Conservation (phyloP, 495 filamentous ascomycete species). For the Evernia prunastri region DNA sequence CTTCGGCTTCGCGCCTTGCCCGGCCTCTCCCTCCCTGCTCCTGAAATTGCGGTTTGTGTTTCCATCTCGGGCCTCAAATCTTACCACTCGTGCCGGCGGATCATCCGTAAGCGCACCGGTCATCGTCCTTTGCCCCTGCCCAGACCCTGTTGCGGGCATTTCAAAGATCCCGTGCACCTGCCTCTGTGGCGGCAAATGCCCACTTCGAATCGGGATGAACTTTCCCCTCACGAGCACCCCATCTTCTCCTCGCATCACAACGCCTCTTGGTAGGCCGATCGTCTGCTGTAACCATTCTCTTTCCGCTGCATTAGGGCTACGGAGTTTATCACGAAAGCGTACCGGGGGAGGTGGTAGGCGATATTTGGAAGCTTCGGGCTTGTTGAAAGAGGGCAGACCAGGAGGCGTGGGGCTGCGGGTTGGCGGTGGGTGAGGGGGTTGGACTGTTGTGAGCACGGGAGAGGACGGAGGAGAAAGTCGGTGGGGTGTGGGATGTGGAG, state of each 20-base stretch:
- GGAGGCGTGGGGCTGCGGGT: constrained; percentile 41
- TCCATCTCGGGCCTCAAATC: neutral
- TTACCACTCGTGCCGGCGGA: neutral
- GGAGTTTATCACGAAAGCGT: constrained; percentile 23
- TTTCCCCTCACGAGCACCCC: constrained; percentile 23
- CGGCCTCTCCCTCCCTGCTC: neutral
- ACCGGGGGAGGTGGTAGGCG: constrained; percentile 24
- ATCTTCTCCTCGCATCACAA: constrained; percentile 28
- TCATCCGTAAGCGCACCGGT: neutral
- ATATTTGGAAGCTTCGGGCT: constrained; percentile 37
- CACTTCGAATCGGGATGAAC: constrained; percentile 18
- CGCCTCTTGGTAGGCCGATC: constrained; percentile 21
- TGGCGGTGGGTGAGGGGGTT: constrained; percentile 39
- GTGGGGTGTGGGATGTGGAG: constrained; percentile 22
- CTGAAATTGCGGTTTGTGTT: neutral
- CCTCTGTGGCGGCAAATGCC: constrained; percentile 22
- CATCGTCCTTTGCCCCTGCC: neutral
- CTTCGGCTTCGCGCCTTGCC: neutral
- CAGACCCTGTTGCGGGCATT: constrained; percentile 2
- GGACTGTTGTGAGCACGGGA: constrained; percentile 30
- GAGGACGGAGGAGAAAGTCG: constrained; percentile 24
- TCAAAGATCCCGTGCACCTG: neutral
- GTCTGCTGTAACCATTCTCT: constrained; percentile 20
- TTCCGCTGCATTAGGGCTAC: constrained; percentile 15
- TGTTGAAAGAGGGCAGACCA: constrained; percentile 43